Evolutionary conservation across 352 stramenopile genomes (phyloP), one percentile per base, ranked within the genome.

Genomic region (Globisporangium ultimum): DNA sequence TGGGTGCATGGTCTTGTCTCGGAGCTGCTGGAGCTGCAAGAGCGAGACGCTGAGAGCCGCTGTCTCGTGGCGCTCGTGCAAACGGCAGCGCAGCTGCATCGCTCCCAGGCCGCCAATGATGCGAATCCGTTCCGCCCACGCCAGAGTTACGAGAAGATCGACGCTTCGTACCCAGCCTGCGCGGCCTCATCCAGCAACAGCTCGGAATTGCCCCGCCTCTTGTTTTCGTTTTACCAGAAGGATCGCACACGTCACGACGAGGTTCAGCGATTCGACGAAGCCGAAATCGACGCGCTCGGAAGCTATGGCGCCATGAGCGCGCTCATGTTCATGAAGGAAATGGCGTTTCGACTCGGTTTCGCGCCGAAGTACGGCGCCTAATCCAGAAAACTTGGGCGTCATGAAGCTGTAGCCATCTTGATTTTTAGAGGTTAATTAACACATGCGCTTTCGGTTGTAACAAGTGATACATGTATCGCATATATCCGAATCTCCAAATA

Each of bases 281-380:
- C 52, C 43, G 70, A 89, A 34, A 62, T 87, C 20, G 79, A 88
- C 28, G 60, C 58, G 14, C 38, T 45, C 20, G 82, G 82, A 3
- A 74, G 72, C 14, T 93, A 93, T 53, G 80, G 84, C 45, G 55
- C 71, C 17, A 93, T 93, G 84, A 70, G 87, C 48, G 72, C 72
- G 11, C 74, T 77, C 42, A 78, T 89, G 21, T 82, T 88, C 53
- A 80, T 91, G 64, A 86, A 88, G 46, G 84, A 93, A 63, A 74
- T 88, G 63, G 84, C 84, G 1, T 93, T 93, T 60, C 81, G 84
- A 15, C 71, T 93, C 32, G 84, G 84, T 10, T 84, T 72, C 18
- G 76, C 78, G 2, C 84, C 84, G 2, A 93, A 93, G 64, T 93
- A 93, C 59, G 84, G 84, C 17, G 84, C 84, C n/a, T 88, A 57